A percentile compares a stretch with the other conserved stretches of the same genome.
Evolutionary conservation across 192 early-diverging fungal genomes (phyloP).

Genomic region (Dimargaris cristalligena): DNA sequence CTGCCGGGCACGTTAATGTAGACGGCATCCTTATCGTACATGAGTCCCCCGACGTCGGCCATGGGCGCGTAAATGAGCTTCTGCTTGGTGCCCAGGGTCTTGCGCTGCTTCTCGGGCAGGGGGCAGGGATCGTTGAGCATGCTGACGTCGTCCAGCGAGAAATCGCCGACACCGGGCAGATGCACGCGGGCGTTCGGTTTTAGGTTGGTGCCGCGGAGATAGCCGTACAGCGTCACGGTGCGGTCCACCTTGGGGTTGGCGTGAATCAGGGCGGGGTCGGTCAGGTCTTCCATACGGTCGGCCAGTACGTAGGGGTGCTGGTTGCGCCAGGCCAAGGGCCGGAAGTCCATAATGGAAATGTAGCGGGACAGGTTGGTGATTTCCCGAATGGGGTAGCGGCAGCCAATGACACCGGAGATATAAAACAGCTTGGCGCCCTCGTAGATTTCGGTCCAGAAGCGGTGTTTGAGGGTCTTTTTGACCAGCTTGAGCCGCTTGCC

Average conservation of each 20-base stretch:
- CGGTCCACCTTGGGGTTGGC: constrained; percentile 73
- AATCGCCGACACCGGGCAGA: constrained; percentile 91
- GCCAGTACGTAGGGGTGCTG: constrained; percentile 95
- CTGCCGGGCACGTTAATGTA: constrained; percentile 91
- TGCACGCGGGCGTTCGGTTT: constrained; percentile 77
- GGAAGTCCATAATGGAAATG: constrained; percentile 97
- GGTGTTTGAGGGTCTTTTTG: constrained; percentile 90
- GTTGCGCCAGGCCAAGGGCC: constrained; percentile 92
- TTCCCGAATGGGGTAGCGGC: constrained; percentile 83
- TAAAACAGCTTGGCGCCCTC: constrained; percentile 98
- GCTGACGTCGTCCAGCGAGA: constrained; percentile 52
- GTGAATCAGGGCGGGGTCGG: constrained; percentile 72
- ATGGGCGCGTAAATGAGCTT: constrained; percentile 97
- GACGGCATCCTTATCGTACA: constrained; percentile 99
- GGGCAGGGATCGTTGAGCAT: constrained; percentile 88
- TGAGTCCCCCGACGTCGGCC: constrained; percentile 92
- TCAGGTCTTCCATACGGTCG: constrained; percentile 93
- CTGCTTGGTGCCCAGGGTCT: constrained; percentile 78
- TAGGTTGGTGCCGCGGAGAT: constrained; percentile 86
- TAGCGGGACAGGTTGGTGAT: constrained; percentile 89
- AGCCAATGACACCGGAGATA: constrained; percentile 89
- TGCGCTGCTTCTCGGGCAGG: constrained; percentile 84
- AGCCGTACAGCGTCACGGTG: constrained; percentile 88
- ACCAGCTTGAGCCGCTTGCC: constrained; percentile 74
- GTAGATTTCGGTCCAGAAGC: constrained; percentile 99